Conservation (phyloP, 2,329 filamentous ascomycete species). For the Fonsecaea nubica region DNA sequence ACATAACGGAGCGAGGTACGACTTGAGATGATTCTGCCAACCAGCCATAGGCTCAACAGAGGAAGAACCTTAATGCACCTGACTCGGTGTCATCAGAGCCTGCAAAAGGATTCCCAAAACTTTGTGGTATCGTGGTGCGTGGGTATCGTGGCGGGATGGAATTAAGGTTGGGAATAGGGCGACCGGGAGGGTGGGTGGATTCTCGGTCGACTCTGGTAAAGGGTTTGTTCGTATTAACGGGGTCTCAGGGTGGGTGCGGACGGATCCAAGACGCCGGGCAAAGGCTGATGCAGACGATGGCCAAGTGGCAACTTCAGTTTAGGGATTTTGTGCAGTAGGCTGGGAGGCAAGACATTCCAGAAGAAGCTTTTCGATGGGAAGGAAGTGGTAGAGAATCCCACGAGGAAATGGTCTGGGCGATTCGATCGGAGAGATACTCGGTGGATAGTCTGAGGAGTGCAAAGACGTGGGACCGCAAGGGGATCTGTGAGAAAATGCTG, state of each 20-base stretch:
- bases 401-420: background rate
- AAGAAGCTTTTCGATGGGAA: background rate
- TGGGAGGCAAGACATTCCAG: conserved; percentile 16
- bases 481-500: background rate
- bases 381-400: background rate
- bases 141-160: background rate
- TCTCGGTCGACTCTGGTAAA: background rate
- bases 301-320: background rate
- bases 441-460: background rate
- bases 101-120: background rate
- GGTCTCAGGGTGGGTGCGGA: background rate
- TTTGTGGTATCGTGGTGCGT: background rate
- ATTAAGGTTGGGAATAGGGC: background rate
- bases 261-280: background rate
- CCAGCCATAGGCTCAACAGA: conserved; percentile 5
- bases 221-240: background rate
- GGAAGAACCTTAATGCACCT: background rate
- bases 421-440: conserved; percentile 1
- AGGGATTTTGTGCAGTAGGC: conserved; percentile 13
- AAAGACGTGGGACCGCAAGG: background rate
- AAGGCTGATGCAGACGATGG: background rate
- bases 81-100: background rate
- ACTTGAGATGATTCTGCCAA: background rate
- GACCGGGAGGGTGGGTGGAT: background rate
- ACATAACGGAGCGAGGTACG: conserved; percentile 11